Evolutionary conservation across 768 basidiomycete species (phyloP), one percentile per base, ranked within the genome.

Genomic region (Lenzites betulinus): DNA sequence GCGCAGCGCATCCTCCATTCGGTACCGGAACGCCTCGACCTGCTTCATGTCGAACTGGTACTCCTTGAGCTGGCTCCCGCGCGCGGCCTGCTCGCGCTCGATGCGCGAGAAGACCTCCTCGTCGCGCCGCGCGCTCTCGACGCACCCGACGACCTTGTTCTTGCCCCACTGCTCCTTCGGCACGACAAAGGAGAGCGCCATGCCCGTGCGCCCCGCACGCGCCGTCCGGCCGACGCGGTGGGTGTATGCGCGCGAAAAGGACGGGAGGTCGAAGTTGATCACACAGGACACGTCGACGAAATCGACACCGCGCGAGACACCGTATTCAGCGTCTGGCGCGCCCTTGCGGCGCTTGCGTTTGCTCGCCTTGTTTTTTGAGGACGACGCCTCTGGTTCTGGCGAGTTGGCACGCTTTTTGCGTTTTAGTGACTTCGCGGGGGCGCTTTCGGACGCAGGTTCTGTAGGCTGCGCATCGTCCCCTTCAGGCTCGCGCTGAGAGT

Each of bases 211-310:
- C 0, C 97, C 97, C 0, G 96, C 97, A 22, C 97, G 92, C 15
- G 97, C 97, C 0, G 97, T 99, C 25, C 97, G 87, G 13, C 97
- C 97, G 16, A 98, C 90, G 50, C 97, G 89, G 72, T 99, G 97
- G 0, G 92, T 95, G 70, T 99, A 99, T 13, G 94, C 84, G 18
- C 87, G 88, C 4, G 92, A 82, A 0, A 93, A 88, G 0, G 85
- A 78, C 0, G 97, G 97, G n/a, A 98, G 82, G 74, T 99, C 97
- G 74, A 98, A 99, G 78, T 99, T 99, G 72, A 99, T 83, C 3
- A 99, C 96, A 67, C 95, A 98, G 11, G 95, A 87, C 56, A 98
- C 97, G 65, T 97, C 92, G 63, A 98, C 83, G 73, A 99, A 99
- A 75, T 99, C 97, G 59, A 98, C 87, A 2, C 97, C 97, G 47